Base-by-base conservation (phyloP, 164 flowering plant species). In the Pachysandra terminalis region DNA sequence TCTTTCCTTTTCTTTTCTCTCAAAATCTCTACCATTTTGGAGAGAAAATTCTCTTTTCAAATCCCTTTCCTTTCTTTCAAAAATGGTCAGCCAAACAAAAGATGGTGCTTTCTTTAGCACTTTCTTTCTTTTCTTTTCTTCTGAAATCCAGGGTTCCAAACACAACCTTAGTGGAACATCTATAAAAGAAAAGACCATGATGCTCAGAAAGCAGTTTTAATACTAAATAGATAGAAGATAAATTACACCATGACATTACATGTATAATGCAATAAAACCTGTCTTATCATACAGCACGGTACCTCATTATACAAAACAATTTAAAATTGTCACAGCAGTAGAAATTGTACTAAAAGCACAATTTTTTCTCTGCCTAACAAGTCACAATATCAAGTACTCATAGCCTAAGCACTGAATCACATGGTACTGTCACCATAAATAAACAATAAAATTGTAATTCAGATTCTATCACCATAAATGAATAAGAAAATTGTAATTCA, bases 331-430 rank as follows among this genome's bases (percentile, higher is more conserved):
- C 55, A 15, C 26, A 10, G 19, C 66, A 32, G 19, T 25, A 70
- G 35, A 66, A 22, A 16, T 49, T 25, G 21, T 28, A 58, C 3
- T 22, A 65, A 26, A 32, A 62, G 77, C 37, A 32, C 68, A 49
- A n/a, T 48, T 6, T 57, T 25, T 54, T 61, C 68, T 55, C 64
- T 52, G 56, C 74, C 61, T 68, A 59, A 67, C 65, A 68, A 19
- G 49, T 51, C 32, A 67, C 49, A 55, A 62, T 25, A 68, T 21
- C 23, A 68, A 65, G 60, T 17, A 48, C 35, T 37, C 62, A 61
- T 35, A 69, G 72, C 22, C 12, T 26, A 23, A n/a, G 55, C 22
- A 56, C 28, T 57, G 48, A 19, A 9, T 19, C 6, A 10, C 32
- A 56, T 32, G n/a, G 27, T 59, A 63, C 35, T 32, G 53, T 59